Evolutionary conservation across 2,329 filamentous ascomycete genomes (phyloP), one percentile per base, ranked within the genome.

Genomic region (Aspergillus pseudotamarii): DNA sequence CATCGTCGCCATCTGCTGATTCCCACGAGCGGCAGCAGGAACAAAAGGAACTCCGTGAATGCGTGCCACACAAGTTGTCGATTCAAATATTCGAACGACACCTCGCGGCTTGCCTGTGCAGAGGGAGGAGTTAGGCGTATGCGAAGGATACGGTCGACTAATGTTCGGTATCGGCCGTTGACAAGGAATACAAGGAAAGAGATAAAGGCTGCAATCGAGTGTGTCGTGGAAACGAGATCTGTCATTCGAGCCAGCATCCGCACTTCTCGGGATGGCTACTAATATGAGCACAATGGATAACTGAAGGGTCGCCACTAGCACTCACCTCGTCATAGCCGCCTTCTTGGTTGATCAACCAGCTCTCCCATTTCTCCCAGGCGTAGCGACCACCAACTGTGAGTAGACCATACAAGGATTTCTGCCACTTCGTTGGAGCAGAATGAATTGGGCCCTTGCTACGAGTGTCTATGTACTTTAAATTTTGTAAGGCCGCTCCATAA

Each of bases 1-100:
- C 94, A 97, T 68, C 94, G 86, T 62, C 93, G 88, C 95, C 95
- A 99, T 68, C 93, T 88, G 72, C 91, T 90, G 69, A 99, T 94
- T 58, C 95, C 95, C 48, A 99, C 91, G n/a, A 99, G 85, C 0
- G 95, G 95, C n/a, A 99, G 84, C 21, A 98, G 86, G 77, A 98
- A 99, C 36, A 99, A 86, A n/a, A 99, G 83, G 72, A 99, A 99
- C 76, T 99, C 95, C 30, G 95, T 99, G 73, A 99, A 97, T n/a
- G 95, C 95, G 79, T 99, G 95, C 95, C 95, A 99, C 43, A 99
- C 95, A 12, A 99, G 88, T 80, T 99, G 95, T 55, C 95, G 89
- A 77, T 99, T 99, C 57, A 98, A 87, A 73, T 97, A 98, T 79
- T 99, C 95, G 75, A 99, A 98, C 1, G 92, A 96, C 30, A 99